Evolutionary conservation across 1,284 basidiomycete species (phyloP), one percentile per base, ranked within the genome.

Genomic region (Vanrija sp.): DNA sequence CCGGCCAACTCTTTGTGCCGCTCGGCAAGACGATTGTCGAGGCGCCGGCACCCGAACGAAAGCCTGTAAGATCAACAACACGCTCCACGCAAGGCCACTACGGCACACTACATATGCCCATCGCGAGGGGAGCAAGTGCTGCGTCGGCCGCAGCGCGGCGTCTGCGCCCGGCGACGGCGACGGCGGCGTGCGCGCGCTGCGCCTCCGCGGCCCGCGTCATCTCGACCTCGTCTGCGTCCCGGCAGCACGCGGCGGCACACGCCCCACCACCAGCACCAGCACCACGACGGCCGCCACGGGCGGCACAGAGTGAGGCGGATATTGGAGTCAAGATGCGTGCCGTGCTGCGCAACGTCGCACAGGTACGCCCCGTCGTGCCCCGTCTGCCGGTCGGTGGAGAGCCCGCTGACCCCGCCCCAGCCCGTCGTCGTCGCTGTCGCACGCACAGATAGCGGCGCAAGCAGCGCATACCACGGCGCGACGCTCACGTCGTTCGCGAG

Each of bases 401-500:
- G 21, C 21, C 21, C 21, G 43, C 49, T 57, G 25, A 42, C 43
- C 5, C 3, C 38, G 25, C 26, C 14, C 5, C 57, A 77, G 74
- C 74, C 74, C 7, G 75, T 77, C 44, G 72, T 74, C n/a, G 61
- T 76, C 18, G 73, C 72, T 14, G 69, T 75, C 3, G 65, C 71
- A 51, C 62, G 46, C 34, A 53, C 39, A 8, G 12, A 28, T 28
- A 34, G 34, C 10, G 9, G 5, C 12, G 34, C 34, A 34, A 51
- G 43, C n/a, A 55, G 58, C 26, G 53, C 54, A 53, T 77, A 74
- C 51, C 91, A 95, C 73, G 92, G 92, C 60, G 90, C 91, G 42
- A 95, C 92, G 0, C 80, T 96, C 42, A 94, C 92, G 6, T 94
- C 91, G 0, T 91, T 95, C 72, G 86, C 89, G 25, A 91, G 90